These are phyloP conservation scores for Neonectria faginata DNA, from an alignment of 2,329 filamentous ascomycete species.

Conservation along the genomic window DNA sequence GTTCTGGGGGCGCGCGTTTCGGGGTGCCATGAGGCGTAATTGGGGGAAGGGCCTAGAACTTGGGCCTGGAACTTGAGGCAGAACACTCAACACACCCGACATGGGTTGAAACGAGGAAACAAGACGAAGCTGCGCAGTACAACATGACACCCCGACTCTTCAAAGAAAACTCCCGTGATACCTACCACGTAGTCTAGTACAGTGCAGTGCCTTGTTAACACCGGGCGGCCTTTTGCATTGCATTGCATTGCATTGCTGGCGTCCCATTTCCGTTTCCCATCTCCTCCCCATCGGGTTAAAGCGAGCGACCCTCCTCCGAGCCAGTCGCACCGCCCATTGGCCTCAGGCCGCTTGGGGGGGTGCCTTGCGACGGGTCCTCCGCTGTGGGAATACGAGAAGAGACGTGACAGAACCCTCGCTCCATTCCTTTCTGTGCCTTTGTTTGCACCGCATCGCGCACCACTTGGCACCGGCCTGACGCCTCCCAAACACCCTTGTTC, in stretches of 20 bases:
- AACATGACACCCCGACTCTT: no score
- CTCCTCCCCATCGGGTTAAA: constrained; percentile 1
- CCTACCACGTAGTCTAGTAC: no score
- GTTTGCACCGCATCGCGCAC: constrained; percentile 10
- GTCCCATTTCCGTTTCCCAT: constrained; percentile 5
- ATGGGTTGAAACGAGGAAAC: no score
- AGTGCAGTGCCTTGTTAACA: not conserved
- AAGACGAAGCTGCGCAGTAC: no score
- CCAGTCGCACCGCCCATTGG: constrained; percentile 3
- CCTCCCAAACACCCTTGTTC: constrained; percentile 29
- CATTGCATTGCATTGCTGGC: constrained; percentile 13
- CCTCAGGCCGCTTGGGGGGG: not conserved
- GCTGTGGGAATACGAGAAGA: constrained; percentile 8
- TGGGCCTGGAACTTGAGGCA: not conserved
- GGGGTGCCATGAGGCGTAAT: not conserved
- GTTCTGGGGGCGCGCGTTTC: constrained; percentile 4
- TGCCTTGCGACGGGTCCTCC: not conserved
- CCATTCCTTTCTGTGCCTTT: constrained; percentile 29
- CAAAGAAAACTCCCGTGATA: no score
- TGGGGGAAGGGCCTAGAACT: not conserved
- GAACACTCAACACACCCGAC: no score
- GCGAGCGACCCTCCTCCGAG: constrained; percentile 1
- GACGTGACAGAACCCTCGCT: not conserved
- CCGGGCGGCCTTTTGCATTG: constrained; percentile 12
- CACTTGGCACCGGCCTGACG: not conserved